These are phyloP conservation scores for Aureobasidium sp. DNA, from an alignment of 2,329 filamentous ascomycete species.

Conservation along the genomic window DNA sequence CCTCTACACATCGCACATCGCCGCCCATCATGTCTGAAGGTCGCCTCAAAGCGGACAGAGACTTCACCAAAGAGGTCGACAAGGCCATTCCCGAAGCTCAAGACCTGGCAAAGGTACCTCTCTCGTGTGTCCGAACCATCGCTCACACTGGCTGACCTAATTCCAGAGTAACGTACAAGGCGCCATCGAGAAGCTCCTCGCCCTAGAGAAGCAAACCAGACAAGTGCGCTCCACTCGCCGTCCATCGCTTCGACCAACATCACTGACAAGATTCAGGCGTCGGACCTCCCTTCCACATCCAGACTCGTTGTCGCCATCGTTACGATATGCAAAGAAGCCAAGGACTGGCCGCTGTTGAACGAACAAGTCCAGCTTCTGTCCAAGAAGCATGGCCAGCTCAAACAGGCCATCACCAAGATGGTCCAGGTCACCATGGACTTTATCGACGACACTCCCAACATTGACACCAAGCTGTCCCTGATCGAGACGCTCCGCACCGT, in stretches of 20 bases:
- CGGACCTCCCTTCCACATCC: conserved; percentile 91
- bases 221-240: conserved; percentile 56
- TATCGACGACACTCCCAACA: conserved; percentile 73
- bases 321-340: conserved; percentile 86
- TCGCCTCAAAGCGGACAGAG: conserved; percentile 89
- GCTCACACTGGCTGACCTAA: conserved; percentile 21
- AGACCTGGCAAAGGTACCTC: conserved; percentile 71
- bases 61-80: conserved; percentile 96
- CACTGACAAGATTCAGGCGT: conserved; percentile 54
- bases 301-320: conserved; percentile 81
- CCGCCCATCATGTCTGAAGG: conserved; percentile 61
- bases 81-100: conserved; percentile 84
- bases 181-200: conserved; percentile 87
- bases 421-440: conserved; percentile 94
- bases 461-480: conserved; percentile 83
- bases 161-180: conserved; percentile 66
- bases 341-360: conserved; percentile 91
- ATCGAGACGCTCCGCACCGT: conserved; percentile 95
- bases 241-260: neutral
- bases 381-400: conserved; percentile 99
- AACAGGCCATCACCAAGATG: conserved; percentile 98
- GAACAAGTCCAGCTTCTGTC: conserved; percentile 93
- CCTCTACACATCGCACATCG: neutral
- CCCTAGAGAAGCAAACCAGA: conserved; percentile 92
- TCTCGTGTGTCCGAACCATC: neutral